Base-by-base conservation (phyloP, 441 rosid genomes). In the Pelargonium myrrhifolium region DNA sequence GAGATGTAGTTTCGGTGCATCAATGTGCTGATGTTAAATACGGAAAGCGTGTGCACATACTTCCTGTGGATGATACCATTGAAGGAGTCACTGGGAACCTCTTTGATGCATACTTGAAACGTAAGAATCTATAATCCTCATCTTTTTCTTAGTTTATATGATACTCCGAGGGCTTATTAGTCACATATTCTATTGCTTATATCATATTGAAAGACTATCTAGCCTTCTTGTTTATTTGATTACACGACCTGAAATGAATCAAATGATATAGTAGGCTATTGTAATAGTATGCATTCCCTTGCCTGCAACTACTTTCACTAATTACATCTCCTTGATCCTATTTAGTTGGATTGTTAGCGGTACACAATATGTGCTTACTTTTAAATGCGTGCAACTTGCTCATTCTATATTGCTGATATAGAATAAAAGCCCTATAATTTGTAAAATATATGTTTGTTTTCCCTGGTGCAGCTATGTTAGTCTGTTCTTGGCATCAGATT, bases 41-140 rank as follows among this genome's bases (percentile, higher is more conserved):
- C 69, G 96, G 92, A 31, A 86, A 87, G 77, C 93, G 97, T 67
- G 93, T 87, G 15, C 97, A 91, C 81, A 87, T 89, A 62, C 81
- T 91, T 70, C 97, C 93, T 1, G 76, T 93, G 2, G 98, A 90
- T 83, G 98, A 93, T 79, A 82, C 96, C 0, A 82, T 93, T 69
- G 96, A 92, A 79, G 98, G 97, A 20, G 89, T 90, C 45, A 89
- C 96, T 65, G 98, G 98, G 71, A 90, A 82, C 77, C 88, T 93
- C 51, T 93, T 93, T 65, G 98, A 93, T 78, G 97, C 96, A 22
- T 93, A 83, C 80, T 76, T 89, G 68, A 90, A 90, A 71, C 93
- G 97, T 90, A 75, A 83, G 95, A 83, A 61, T 80, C n/a, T 65
- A 10, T 69, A 20, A 28, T 28, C 31, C 3, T 28, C 31, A 28